phyloP scores from a whole-genome alignment of 345 rosid species.

The Eucalyptus paniculata region DNA sequence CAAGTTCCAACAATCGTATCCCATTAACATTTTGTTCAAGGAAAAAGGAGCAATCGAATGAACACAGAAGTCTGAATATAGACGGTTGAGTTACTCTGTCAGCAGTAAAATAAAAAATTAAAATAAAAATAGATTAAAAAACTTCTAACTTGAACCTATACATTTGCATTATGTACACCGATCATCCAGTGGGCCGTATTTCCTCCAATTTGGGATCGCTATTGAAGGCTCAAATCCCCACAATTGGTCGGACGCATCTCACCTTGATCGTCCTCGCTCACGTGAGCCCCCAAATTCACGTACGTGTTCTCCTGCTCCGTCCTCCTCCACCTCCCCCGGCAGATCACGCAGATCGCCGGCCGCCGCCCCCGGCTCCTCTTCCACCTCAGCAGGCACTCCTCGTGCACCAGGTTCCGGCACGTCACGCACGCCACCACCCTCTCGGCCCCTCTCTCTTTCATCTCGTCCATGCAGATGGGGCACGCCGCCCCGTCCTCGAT shows the following conservation, averaged over 20 bases:
- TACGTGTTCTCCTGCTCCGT: constrained; percentile 10
- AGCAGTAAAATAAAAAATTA: neutral
- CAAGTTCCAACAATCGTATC: fast-evolving
- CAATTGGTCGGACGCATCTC: neutral
- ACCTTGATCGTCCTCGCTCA: constrained; percentile 10
- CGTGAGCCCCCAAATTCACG: constrained; percentile 59
- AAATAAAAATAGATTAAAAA: fast-evolving
- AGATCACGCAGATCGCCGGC: constrained; percentile 54
- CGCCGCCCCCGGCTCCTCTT: constrained; percentile 65
- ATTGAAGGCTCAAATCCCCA: neutral
- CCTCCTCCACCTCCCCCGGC: constrained; percentile 71
- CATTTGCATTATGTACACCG: neutral
- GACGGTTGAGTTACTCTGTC: neutral
- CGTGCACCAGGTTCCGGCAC: constrained; percentile 65
- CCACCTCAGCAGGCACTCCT: constrained; percentile 74
- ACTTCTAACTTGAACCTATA: neutral
- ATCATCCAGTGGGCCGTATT: neutral
- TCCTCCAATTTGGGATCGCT: neutral
- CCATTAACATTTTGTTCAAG: neutral
- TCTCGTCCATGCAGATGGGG: constrained; percentile 72
- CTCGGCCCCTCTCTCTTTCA: constrained; percentile 6
- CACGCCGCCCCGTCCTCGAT: constrained; percentile 34
- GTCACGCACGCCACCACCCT: constrained; percentile 43
- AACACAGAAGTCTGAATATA: neutral
- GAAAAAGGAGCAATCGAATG: neutral